Percentiles rank a stretch among this genome's conserved stretches.
Conservation (phyloP, 2,329 filamentous ascomycete genomes). For the Pseudofabraea citricarpa region DNA sequence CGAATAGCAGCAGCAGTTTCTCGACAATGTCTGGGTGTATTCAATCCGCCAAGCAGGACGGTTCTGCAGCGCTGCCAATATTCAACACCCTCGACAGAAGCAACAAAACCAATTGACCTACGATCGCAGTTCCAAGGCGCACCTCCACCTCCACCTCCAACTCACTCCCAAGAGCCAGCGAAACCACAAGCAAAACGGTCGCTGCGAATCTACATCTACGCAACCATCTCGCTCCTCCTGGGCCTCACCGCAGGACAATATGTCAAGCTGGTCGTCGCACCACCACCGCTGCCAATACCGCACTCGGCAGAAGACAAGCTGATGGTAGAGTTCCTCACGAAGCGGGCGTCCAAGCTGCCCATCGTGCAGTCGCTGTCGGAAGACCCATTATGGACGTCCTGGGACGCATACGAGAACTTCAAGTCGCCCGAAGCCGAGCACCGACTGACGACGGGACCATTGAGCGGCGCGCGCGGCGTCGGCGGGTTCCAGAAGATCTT, state of each 20-base stretch:
- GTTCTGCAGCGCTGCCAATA: not conserved
- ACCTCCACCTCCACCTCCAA: not conserved
- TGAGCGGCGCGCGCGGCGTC: constrained; percentile 37
- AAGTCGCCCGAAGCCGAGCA: constrained; percentile 9
- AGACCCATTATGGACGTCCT: constrained; percentile 36
- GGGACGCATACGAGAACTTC: constrained; percentile 36
- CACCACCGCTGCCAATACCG: constrained; percentile 35
- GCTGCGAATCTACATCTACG: constrained; percentile 26
- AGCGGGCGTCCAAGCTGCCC: constrained; percentile 39
- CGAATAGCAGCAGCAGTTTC: too few species aligned
- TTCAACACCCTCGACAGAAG: not conserved
- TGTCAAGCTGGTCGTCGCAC: constrained; percentile 35
- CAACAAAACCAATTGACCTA: not conserved
- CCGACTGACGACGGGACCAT: constrained; percentile 37
- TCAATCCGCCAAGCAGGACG: not conserved
- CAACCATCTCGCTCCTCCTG: constrained; percentile 33
- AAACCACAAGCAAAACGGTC: constrained; percentile 16
- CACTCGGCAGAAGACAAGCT: constrained; percentile 37
- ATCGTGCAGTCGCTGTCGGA: constrained; percentile 40
- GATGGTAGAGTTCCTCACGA: constrained; percentile 35
- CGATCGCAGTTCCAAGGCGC: not conserved
- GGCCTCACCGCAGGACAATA: constrained; percentile 36
- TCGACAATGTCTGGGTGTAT: too few species aligned
- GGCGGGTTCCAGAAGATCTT: constrained; percentile 57
- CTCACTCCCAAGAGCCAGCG: not conserved